Base-by-base conservation (phyloP, 306 rosid genomes). In the Ceratonia siliqua region DNA sequence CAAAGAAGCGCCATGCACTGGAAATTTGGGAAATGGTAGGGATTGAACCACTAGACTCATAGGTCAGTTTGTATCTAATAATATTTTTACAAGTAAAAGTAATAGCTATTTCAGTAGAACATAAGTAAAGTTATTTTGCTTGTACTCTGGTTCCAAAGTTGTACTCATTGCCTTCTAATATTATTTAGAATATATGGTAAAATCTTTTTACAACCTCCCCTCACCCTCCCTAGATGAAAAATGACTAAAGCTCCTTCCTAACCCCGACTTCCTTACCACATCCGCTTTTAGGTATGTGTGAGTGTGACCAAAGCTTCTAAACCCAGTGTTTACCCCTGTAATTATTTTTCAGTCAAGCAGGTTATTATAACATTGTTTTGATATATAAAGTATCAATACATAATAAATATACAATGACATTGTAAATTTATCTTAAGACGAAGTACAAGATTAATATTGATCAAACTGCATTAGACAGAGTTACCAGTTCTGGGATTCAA, bases 141-240 rank as follows among this genome's bases (percentile, higher is more conserved):
- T 58, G 63, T 38, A 41, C n/a, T 39, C 17, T 45, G 38, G 49
- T 46, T 58, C 36, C 65, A 24, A 49, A 56, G 73, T 65, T 59
- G 32, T 21, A 43, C 3, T 24, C 24, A 33, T 53, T 32, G 20
- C 27, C 14, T 35, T 62, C n/a, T 36, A 0, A 18, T 48, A 36
- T 35, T 36, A 10, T 35, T 20, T n/a, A 8, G 15, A 61, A 61
- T n/a, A n/a, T n/a, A n/a, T n/a, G n/a, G n/a, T n/a, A n/a, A n/a
- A n/a, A n/a, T n/a, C n/a, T 41, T 25, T 59, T 58, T 8, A 17
- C 65, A 70, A 56, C 49, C 41, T 33, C 36, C 36, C 8, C 14
- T 22, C 42, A 36, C 8, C 50, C 24, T 66, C 20, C 14, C 25
- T 8, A 15, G 56, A 21, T 15, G 20, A 35, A 22, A 50, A 63